These are phyloP conservation scores for Aspergillus udagawae DNA, from an alignment of 2,329 filamentous ascomycete genomes.

Conservation along the genomic window DNA sequence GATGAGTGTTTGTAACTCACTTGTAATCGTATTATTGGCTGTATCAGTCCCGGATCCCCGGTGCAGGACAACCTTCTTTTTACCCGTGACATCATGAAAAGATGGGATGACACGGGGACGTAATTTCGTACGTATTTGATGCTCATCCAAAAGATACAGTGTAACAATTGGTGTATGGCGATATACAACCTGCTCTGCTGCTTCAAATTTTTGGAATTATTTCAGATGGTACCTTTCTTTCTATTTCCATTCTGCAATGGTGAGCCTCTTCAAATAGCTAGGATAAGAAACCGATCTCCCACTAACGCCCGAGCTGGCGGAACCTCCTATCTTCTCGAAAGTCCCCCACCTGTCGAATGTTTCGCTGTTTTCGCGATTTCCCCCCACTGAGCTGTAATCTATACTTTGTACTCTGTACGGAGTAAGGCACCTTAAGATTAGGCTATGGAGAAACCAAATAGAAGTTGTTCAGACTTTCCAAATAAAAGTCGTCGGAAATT, in stretches of 20 bases:
- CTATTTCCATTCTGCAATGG: not conserved
- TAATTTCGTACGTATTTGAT: not conserved
- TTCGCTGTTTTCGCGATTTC: conserved; percentile 10
- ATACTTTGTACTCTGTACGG: not conserved
- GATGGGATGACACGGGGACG: not conserved
- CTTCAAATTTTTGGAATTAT: not conserved
- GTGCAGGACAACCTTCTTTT: not conserved
- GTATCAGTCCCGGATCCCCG: not conserved
- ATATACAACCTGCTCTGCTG: not conserved
- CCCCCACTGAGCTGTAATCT: conserved; percentile 12
- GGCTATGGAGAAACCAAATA: not conserved
- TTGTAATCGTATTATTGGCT: not conserved
- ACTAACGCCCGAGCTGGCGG: conserved; percentile 27
- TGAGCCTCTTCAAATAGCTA: not conserved
- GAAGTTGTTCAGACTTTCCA: not conserved
- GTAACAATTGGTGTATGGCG: not conserved
- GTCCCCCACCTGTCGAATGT: conserved; percentile 8
- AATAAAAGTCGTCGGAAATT: not conserved
- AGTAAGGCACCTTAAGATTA: not conserved
- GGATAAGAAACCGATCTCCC: conserved; percentile 15
- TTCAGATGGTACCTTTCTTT: not conserved
- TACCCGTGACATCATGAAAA: not conserved
- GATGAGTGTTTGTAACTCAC: not conserved
- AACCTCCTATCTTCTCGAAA: conserved; percentile 18
- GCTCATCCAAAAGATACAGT: not conserved